phyloP scores from a whole-genome alignment of 1,139 yeast genomes.

The Spathaspora jeffriesii region DNA sequence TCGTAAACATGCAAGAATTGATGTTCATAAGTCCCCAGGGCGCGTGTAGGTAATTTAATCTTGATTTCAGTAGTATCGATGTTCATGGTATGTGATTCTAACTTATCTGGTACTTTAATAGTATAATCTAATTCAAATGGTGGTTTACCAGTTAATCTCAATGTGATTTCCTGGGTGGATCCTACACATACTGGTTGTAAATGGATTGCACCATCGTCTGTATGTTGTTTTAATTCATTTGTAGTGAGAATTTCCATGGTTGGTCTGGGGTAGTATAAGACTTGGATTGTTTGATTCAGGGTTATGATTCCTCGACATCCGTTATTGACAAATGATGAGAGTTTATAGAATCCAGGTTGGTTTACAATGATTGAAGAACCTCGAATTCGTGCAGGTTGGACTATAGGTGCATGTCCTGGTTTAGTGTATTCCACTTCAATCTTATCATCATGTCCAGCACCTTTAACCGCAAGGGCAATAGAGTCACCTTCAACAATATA shows the following conservation, averaged over 20 bases:
- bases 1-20: conserved; percentile 67
- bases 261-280: conserved; percentile 63
- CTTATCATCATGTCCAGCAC: conserved; percentile 32
- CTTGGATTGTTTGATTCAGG: conserved; percentile 32
- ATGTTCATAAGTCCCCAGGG: conserved; percentile 62
- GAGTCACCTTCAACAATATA: conserved; percentile 63
- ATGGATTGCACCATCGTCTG: conserved; percentile 19
- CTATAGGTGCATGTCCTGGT: conserved; percentile 4
- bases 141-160: conserved; percentile 53
- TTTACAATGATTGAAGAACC: conserved; percentile 25
- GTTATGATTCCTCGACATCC: conserved; percentile 67
- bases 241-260: conserved; percentile 24
- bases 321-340: conserved; percentile 61
- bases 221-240: conserved; percentile 20
- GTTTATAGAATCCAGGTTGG: conserved; percentile 63
- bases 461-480: conserved; percentile 52
- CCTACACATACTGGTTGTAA: conserved; percentile 37
- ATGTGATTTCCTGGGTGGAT: conserved; percentile 22
- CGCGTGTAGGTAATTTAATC: conserved; percentile 34
- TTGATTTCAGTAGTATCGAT: conserved; percentile 24
- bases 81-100: conserved; percentile 34
- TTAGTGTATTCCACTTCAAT: conserved; percentile 24
- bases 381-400: conserved; percentile 7
- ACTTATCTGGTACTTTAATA: conserved; percentile 58
- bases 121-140: conserved; percentile 79